Evolutionary conservation across 2,329 filamentous ascomycete genomes (phyloP).

Genomic region (Colletotrichum sp.): DNA sequence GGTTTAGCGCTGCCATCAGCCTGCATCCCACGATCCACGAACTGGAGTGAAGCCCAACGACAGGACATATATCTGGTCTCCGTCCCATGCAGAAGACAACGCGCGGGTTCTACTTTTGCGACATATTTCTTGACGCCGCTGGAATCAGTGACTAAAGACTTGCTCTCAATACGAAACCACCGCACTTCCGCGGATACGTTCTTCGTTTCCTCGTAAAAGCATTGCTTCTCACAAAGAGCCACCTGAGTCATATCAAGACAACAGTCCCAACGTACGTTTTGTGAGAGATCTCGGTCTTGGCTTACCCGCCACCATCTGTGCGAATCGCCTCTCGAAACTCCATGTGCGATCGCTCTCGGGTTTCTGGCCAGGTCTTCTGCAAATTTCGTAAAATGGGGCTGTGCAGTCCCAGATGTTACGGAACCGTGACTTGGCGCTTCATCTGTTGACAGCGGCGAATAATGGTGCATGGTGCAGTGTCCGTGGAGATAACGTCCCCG

Average conservation of each 20-base stretch:
- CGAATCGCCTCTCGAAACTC: not conserved
- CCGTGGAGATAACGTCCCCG: not conserved
- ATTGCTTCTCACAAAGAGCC: not conserved
- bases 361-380: not conserved
- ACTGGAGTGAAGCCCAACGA: not conserved
- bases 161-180: not conserved
- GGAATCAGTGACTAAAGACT: not conserved
- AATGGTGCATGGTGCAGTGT: not conserved
- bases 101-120: not conserved
- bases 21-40: not conserved
- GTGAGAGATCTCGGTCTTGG: not conserved
- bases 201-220: not conserved
- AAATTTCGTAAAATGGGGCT: not conserved
- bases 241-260: too few species aligned
- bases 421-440: conserved; percentile 3
- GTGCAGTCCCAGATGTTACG: not conserved
- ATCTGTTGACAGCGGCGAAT: not conserved
- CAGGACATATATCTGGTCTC: not conserved
- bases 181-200: not conserved
- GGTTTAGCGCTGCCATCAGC: not conserved
- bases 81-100: not conserved
- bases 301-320: not conserved
- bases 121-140: not conserved
- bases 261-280: not conserved
- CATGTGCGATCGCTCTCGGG: not conserved